Evolutionary conservation across 1,284 basidiomycete genomes (phyloP).

Genomic region (Trichosporon sp.): DNA sequence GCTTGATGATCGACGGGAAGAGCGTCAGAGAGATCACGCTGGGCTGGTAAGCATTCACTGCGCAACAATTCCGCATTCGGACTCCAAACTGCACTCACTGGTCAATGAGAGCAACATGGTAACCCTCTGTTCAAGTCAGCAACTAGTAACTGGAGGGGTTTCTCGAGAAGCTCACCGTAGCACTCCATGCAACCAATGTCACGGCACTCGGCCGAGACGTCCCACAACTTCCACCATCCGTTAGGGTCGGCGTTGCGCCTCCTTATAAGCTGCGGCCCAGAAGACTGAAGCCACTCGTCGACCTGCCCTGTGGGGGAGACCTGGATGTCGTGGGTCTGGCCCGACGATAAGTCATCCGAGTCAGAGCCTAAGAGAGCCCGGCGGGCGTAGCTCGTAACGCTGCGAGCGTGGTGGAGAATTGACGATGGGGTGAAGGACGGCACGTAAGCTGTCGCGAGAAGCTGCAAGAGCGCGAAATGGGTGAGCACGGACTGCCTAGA

Average conservation of each 20-base stretch:
- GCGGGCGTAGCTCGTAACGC: conserved; percentile 19
- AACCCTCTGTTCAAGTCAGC: conserved; percentile 34
- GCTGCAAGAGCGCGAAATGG: conserved; percentile 35
- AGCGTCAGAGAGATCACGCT: conserved; percentile 41
- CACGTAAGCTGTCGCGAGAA: conserved; percentile 31
- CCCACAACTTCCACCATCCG: conserved; percentile 46
- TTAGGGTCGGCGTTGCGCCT: conserved; percentile 6
- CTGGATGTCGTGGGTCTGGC: background rate
- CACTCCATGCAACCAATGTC: conserved; percentile 49
- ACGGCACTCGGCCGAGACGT: conserved; percentile 41
- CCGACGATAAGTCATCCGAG: background rate
- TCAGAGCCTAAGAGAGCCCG: conserved; percentile 18
- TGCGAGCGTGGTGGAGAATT: conserved; percentile 25
- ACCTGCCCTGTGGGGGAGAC: conserved; percentile 7
- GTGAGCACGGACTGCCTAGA: conserved; percentile 33
- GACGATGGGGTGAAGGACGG: conserved; percentile 30
- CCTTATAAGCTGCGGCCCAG: conserved; percentile 8
- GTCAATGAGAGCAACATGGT: conserved; percentile 44
- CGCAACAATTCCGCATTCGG: background rate
- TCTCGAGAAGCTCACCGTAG: conserved; percentile 29
- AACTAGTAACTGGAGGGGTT: background rate
- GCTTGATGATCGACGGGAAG: conserved; percentile 30
- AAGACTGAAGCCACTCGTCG: conserved; percentile 25
- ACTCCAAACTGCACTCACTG: conserved; percentile 33
- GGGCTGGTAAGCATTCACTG: conserved; percentile 2